These are phyloP conservation scores for Sphagnum contortum DNA, from an alignment of 225 moss, liverwort and hornwort genomes.

Conservation along the genomic window DNA sequence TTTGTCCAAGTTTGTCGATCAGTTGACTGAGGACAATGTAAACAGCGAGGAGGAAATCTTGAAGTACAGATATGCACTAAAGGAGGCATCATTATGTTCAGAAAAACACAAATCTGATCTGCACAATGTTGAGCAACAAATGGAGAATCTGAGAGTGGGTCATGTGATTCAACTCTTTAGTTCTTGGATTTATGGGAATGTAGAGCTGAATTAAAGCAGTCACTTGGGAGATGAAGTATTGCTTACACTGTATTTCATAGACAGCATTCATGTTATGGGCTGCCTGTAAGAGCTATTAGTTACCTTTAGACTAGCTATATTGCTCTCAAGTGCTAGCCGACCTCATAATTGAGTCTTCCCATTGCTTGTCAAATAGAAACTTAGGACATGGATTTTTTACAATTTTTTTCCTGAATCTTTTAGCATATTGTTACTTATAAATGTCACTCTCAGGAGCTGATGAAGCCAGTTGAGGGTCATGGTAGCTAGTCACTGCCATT, in stretches of 20 bases:
- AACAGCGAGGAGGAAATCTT: constrained; percentile 17
- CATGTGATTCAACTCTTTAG: not conserved
- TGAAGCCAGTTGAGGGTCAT: too few relatives aligned
- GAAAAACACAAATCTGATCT: constrained; percentile 12
- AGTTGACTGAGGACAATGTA: constrained; percentile 19
- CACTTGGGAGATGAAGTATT: not conserved
- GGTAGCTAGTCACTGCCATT: too few relatives aligned
- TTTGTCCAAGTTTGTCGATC: constrained; percentile 20
- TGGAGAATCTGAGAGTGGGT: constrained; percentile 13
- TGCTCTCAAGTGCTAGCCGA: too few relatives aligned
- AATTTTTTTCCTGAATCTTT: too few relatives aligned
- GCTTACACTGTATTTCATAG: not conserved
- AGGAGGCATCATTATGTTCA: constrained; percentile 13
- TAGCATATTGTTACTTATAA: too few relatives aligned
- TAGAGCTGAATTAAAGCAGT: not conserved
- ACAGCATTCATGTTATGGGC: too few relatives aligned
- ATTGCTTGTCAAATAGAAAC: too few relatives aligned
- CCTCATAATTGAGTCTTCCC: too few relatives aligned
- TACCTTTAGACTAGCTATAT: too few relatives aligned
- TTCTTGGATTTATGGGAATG: not conserved
- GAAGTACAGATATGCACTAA: constrained; percentile 14
- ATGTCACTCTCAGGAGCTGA: too few relatives aligned
- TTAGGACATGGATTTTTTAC: too few relatives aligned
- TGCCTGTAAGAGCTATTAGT: too few relatives aligned
- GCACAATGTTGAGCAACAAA: constrained; percentile 11